These are phyloP conservation scores for Turritis glabra DNA, from an alignment of 345 rosid genomes.

Conservation along the genomic window DNA sequence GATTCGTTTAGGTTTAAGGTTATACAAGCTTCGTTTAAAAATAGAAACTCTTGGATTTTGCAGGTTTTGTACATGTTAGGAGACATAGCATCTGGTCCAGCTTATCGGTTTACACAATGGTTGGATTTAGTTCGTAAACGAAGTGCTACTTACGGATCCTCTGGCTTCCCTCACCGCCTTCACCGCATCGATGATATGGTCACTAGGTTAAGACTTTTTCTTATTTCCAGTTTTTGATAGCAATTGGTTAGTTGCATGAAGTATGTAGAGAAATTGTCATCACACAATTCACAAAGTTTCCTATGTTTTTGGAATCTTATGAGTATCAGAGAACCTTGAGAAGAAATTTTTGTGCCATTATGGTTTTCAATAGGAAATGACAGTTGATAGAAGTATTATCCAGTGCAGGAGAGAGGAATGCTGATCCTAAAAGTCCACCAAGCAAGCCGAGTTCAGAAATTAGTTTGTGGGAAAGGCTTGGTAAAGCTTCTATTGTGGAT, in stretches of 20 bases:
- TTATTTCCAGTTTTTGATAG: neutral
- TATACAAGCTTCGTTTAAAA: neutral
- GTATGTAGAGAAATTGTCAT: neutral
- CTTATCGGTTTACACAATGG: constrained; percentile 89
- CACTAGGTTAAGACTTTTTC: constrained; percentile 35
- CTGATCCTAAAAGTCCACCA: constrained; percentile 50
- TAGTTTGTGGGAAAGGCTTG: constrained; percentile 93
- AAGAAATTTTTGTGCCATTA: neutral
- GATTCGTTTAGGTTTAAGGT: neutral
- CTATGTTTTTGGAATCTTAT: neutral
- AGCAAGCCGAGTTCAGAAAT: constrained; percentile 59
- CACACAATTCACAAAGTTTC: neutral
- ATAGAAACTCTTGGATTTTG: neutral
- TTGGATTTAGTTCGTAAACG: constrained; percentile 97
- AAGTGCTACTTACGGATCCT: constrained; percentile 66
- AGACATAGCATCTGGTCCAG: constrained; percentile 87
- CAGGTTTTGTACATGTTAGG: constrained; percentile 99
- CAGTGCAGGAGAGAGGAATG: constrained; percentile 61
- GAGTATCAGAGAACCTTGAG: neutral
- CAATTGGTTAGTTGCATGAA: neutral
- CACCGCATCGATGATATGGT: constrained; percentile 49
- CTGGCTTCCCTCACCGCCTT: constrained; percentile 85
- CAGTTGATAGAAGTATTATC: constrained; percentile 15
- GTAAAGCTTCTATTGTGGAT: constrained; percentile 70
- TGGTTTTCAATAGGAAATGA: neutral